Conservation (phyloP, 2,329 filamentous ascomycete genomes). For the Aspergillus luchuensis region DNA sequence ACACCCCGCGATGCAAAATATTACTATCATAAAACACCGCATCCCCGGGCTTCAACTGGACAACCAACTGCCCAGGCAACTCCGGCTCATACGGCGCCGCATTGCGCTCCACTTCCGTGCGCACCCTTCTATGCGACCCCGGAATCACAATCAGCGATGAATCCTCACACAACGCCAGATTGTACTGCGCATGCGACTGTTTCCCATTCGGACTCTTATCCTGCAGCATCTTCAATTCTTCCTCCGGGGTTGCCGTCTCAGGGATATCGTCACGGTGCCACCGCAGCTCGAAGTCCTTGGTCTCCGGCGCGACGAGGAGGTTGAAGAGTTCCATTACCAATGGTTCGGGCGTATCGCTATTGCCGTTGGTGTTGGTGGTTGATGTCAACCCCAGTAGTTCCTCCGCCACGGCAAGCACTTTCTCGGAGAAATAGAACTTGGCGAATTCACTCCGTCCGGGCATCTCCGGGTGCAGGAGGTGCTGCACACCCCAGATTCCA, state of each 20-base stretch:
- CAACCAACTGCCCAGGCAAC: constrained; percentile 66
- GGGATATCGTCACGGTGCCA: constrained; percentile 88
- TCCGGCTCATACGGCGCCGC: constrained; percentile 66
- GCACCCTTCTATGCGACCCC: constrained; percentile 69
- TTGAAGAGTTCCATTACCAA: constrained; percentile 89
- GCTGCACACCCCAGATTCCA: constrained; percentile 89
- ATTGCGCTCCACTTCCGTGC: constrained; percentile 68
- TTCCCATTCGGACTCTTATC: constrained; percentile 47
- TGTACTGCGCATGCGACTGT: constrained; percentile 81
- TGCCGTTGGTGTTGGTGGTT: constrained; percentile 27
- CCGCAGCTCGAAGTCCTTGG: constrained; percentile 68
- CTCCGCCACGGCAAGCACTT: constrained; percentile 64
- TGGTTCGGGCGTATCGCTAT: constrained; percentile 55
- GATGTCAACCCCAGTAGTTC: constrained; percentile 58
- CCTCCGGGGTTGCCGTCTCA: constrained; percentile 63
- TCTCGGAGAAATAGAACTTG: constrained; percentile 69
- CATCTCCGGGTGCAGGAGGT: constrained; percentile 74
- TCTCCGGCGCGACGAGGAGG: constrained; percentile 71
- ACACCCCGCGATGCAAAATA: constrained; percentile 62
- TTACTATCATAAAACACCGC: constrained; percentile 90
- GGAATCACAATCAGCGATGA: constrained; percentile 74
- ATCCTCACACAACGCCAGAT: constrained; percentile 77
- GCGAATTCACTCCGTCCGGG: constrained; percentile 65
- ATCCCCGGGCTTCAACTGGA: constrained; percentile 71
- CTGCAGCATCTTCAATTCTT: constrained; percentile 65